Conservation (phyloP, 768 basidiomycete species). For the Lyophyllum shimeji region DNA sequence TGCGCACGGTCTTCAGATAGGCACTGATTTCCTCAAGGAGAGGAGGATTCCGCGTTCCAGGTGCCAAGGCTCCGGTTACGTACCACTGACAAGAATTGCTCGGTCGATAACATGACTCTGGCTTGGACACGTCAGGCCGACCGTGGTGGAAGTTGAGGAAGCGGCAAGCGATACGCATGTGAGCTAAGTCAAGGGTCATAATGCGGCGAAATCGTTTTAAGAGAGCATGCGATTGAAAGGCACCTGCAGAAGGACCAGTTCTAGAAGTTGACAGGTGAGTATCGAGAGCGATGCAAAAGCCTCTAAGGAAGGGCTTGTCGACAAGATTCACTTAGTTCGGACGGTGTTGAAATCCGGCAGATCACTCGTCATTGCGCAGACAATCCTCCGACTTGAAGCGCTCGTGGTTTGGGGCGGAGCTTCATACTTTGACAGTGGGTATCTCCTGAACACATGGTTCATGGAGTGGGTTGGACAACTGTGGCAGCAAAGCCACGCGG, state of each 20-base stretch:
- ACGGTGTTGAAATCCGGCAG: background rate
- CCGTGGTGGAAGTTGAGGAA: background rate
- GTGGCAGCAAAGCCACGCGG: background rate
- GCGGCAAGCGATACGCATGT: background rate
- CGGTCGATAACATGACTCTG: background rate
- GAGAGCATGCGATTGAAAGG: background rate
- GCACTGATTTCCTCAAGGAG: conserved; percentile 1
- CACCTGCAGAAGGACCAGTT: background rate
- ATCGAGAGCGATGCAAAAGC: background rate
- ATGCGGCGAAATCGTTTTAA: background rate
- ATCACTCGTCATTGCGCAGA: no score
- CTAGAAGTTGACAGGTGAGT: background rate
- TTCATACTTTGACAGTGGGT: background rate
- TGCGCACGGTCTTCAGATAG: no score
- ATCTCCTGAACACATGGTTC: background rate
- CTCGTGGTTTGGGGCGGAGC: background rate
- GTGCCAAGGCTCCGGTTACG: background rate
- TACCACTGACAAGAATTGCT: no score
- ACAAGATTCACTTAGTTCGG: background rate
- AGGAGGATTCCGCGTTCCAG: background rate
- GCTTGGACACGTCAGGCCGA: background rate
- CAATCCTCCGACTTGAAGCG: no score
- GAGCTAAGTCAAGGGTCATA: background rate
- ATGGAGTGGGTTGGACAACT: background rate
- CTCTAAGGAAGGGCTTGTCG: background rate